Percentiles rank a stretch among this genome's conserved stretches.
These are phyloP conservation scores for Pestalotiopsis sp. DNA, from an alignment of 2,329 filamentous ascomycete species.

Conservation along the genomic window DNA sequence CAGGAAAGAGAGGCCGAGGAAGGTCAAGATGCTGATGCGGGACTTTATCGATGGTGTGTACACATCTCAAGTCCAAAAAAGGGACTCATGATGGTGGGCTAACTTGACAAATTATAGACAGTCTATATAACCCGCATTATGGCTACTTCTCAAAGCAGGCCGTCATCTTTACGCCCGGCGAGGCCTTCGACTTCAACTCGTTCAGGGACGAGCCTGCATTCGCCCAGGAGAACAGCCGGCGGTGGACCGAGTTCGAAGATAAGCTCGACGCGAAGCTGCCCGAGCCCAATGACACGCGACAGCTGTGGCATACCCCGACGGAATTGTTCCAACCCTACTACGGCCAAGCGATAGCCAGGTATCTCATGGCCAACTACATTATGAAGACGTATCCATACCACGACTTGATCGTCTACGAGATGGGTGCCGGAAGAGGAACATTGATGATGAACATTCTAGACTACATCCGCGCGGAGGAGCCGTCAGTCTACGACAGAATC, in stretches of 20 bases:
- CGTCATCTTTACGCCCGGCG: conserved; percentile 91
- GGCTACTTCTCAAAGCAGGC: conserved; percentile 97
- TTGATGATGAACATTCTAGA: conserved; percentile 98
- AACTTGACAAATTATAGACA: conserved; percentile 59
- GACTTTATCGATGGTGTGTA: conserved; percentile 91
- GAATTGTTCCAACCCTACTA: conserved; percentile 97
- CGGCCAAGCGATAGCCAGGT: conserved; percentile 94
- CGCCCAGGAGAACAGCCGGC: conserved; percentile 72
- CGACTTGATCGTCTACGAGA: conserved; percentile 97
- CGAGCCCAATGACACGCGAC: conserved; percentile 73
- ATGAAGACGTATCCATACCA: conserved; percentile 93
- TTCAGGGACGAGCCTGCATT: conserved; percentile 88
- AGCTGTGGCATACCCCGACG: conserved; percentile 98
- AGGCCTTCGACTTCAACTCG: conserved; percentile 84
- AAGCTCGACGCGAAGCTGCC: conserved; percentile 71
- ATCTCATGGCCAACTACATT: conserved; percentile 94
- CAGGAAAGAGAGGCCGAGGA: conserved; percentile 75
- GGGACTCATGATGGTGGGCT: conserved; percentile 10
- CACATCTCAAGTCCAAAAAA: conserved; percentile 17
- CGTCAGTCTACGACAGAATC: conserved; percentile 90
- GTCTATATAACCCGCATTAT: conserved; percentile 90
- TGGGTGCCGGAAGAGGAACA: conserved; percentile 96
- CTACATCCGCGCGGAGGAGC: conserved; percentile 87
- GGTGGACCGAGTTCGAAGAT: conserved; percentile 92
- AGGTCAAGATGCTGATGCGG: conserved; percentile 95